Evolutionary conservation across 768 basidiomycete genomes (phyloP).

Genomic region (Pholiota microspora): DNA sequence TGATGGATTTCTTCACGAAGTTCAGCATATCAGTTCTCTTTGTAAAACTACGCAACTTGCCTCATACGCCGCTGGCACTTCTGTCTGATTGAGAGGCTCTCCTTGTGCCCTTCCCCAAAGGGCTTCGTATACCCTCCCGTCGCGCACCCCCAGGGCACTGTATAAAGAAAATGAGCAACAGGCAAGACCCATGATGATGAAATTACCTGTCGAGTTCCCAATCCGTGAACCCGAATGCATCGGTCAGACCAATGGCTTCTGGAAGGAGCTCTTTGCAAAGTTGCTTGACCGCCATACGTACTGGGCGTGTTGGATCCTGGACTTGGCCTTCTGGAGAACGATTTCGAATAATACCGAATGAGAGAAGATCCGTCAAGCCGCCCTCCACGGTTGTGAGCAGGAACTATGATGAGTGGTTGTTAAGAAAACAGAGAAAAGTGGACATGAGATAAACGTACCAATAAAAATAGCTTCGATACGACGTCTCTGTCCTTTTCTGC

Average conservation of each 20-base stretch:
- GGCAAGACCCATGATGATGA: neutral
- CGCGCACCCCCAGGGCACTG: constrained; percentile 61
- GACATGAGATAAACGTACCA: constrained; percentile 33
- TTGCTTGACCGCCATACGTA: constrained; percentile 49
- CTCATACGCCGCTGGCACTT: constrained; percentile 55
- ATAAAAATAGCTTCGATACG: constrained; percentile 36
- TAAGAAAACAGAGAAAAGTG: no score
- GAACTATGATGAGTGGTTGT: constrained; percentile 46
- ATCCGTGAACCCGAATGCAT: constrained; percentile 73
- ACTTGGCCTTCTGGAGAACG: constrained; percentile 8
- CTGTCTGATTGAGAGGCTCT: constrained; percentile 57
- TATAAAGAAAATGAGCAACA: neutral
- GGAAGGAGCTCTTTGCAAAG: constrained; percentile 55
- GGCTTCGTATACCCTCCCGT: constrained; percentile 68
- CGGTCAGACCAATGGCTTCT: constrained; percentile 64
- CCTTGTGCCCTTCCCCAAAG: constrained; percentile 56
- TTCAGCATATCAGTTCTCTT: neutral
- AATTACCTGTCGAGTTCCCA: constrained; percentile 70
- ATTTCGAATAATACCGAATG: constrained; percentile 44
- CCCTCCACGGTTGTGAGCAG: constrained; percentile 56
- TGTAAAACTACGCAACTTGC: constrained; percentile 29
- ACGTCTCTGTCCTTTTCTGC: constrained; percentile 26
- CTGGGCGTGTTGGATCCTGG: constrained; percentile 41
- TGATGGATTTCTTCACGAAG: constrained; percentile 42
- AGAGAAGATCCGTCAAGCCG: constrained; percentile 57